Conservation (phyloP, 305 asterid species). For the Caryopteris hybrid region DNA sequence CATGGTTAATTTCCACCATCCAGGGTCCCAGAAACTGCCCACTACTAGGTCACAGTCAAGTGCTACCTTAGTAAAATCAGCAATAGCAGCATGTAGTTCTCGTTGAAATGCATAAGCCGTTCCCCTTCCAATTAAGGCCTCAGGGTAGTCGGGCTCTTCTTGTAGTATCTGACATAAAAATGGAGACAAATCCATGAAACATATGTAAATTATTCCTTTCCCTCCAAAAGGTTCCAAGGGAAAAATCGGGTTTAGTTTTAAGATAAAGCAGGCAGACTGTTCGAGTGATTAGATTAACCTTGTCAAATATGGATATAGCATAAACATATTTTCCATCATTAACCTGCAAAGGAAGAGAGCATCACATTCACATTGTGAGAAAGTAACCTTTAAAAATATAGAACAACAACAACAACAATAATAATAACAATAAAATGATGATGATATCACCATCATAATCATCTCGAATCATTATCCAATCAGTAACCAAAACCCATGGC, state of each 20-base stretch:
- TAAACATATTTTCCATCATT: constrained; percentile 87
- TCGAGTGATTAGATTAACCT: constrained; percentile 42
- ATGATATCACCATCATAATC: no score
- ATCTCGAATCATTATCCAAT: constrained; percentile 18
- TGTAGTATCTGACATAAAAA: constrained; percentile 58
- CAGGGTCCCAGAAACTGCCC: constrained; percentile 10
- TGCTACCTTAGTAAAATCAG: constrained; percentile 88
- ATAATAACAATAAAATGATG: no score
- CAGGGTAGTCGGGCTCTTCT: constrained; percentile 92
- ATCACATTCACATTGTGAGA: constrained; percentile 14
- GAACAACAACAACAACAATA: not conserved
- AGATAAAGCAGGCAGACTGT: constrained; percentile 14
- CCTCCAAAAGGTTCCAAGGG: constrained; percentile 16
- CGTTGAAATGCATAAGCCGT: constrained; percentile 99
- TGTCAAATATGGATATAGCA: constrained; percentile 89
- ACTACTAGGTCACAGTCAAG: constrained; percentile 1
- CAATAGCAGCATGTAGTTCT: constrained; percentile 92
- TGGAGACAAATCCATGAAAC: constrained; percentile 14
- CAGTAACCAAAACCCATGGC: not conserved
- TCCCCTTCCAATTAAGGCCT: constrained; percentile 97
- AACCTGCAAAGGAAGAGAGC: constrained; percentile 59
- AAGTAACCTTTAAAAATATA: not conserved
- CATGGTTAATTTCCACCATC: constrained; percentile 25
- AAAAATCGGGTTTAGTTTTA: constrained; percentile 1
- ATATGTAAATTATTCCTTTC: constrained; percentile 19